Evolutionary conservation across 1,139 yeast genomes (phyloP), one percentile per base, ranked within the genome.

Genomic region (Geotrichum bryndzae): DNA sequence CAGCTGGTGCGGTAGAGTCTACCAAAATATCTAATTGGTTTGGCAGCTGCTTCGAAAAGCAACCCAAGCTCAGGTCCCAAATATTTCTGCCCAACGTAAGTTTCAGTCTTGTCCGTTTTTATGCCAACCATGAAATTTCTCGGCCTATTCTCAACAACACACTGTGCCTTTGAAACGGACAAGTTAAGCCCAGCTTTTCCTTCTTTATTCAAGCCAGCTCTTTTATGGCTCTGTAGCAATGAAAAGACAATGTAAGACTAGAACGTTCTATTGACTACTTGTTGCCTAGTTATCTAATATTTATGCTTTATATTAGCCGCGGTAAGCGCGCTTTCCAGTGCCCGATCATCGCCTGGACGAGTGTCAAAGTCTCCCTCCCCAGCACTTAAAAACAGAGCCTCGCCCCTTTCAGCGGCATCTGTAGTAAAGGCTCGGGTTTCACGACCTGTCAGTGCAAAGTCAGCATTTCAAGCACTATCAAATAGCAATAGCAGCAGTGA

Each of bases 181-280:
- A 23, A 41, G 18, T 7, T 41, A 41, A 41, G 22, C 5, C 22
- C 23, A 41, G 48, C 22, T 41, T 18, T 41, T 8, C 3, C 22
- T 38, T 13, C 48, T 41, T 7, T 29, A 29, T 29, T 41, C 48
- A 15, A 41, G 10, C 18, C 48, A 41, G 8, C 5, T n/a, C 2
- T 10, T 41, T 41, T 41, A 41, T 41, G 48, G 22, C n/a, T 35
- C 55, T 35, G 35, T 23, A 27, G 45, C 2, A 45, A 56, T 56
- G 59, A 56, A 51, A 51, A 53, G 59, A 35, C 51, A 38, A 23
- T 51, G 59, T 56, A 27, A 38, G 59, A 15, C 5, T 33, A 8
- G 8, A 4, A 53, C n/a, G 4, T 35, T 53, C 3, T 11, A 11
- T 41, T 41, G 6, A 5, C 7, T 41, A n/a, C 10, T 38, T 38